A percentile compares a stretch with the other conserved stretches of the same genome.
phyloP scores from a whole-genome alignment of 192 early-diverging fungal species.

The Mortierella antarctica region DNA sequence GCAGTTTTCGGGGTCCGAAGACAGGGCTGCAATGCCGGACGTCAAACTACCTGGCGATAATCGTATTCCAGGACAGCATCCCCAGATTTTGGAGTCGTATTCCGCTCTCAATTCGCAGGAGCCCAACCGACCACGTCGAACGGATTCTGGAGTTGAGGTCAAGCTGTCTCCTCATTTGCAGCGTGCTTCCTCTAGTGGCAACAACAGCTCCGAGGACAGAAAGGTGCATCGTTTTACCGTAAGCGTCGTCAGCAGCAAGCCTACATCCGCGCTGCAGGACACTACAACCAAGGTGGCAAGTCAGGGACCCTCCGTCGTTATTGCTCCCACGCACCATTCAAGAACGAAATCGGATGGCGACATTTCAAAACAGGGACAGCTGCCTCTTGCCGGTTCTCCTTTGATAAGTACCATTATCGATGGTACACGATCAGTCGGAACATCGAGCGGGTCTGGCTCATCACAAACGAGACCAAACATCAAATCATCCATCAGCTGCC shows the following conservation, averaged over 20 bases:
- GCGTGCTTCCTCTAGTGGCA: conserved; percentile 9
- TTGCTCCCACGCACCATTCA: background rate
- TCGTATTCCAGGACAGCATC: background rate
- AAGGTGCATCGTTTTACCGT: background rate
- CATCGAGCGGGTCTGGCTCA: conserved; percentile 1
- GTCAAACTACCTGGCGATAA: background rate
- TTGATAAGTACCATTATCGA: background rate
- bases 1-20: background rate
- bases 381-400: background rate
- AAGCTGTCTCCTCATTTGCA: conserved; percentile 12
- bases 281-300: background rate
- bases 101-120: conserved; percentile 1
- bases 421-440: background rate
- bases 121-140: conserved; percentile 30
- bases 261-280: no score
- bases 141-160: conserved; percentile 46
- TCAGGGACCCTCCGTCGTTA: background rate
- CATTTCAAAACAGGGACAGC: background rate
- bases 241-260: no score
- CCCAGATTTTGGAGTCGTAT: background rate
- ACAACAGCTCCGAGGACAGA: conserved; percentile 14
- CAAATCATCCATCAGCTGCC: conserved; percentile 47
- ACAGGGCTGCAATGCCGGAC: no score
- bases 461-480: conserved; percentile 5
- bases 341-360: conserved; percentile 23